Conservation (phyloP, 2,329 filamentous ascomycete genomes). For the Tolypocladium ophioglossoides region DNA sequence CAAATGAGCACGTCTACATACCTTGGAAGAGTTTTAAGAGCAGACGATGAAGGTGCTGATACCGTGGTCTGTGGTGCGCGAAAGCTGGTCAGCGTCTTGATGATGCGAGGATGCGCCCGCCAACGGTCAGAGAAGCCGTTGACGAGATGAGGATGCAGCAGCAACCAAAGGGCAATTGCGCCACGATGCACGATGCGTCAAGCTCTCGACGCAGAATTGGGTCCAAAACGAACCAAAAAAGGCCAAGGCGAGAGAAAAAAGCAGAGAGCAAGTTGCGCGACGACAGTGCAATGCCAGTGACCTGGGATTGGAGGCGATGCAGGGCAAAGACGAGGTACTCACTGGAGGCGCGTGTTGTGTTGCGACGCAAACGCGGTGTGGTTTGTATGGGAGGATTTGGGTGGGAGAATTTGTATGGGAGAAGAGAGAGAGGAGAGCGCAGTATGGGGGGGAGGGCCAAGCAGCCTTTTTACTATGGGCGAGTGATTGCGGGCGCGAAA, state of each 20-base stretch:
- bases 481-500: slow-evolving; percentile 45
- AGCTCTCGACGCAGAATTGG: background rate
- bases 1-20: slow-evolving; percentile 20
- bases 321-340: slow-evolving; percentile 37
- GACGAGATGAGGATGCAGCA: background rate
- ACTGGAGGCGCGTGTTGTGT: slow-evolving; percentile 33
- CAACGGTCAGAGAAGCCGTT: background rate
- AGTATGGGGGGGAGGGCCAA: slow-evolving; percentile 44
- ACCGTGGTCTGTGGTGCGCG: slow-evolving; percentile 5
- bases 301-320: slow-evolving; percentile 21
- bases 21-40: slow-evolving; percentile 16
- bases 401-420: slow-evolving; percentile 52
- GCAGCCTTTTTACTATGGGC: slow-evolving; percentile 55
- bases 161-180: background rate
- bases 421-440: slow-evolving; percentile 34
- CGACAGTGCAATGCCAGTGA: slow-evolving; percentile 9
- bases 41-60: slow-evolving; percentile 14
- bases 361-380: slow-evolving; percentile 29
- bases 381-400: slow-evolving; percentile 43
- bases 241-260: slow-evolving; percentile 8
- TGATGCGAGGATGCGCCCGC: slow-evolving; percentile 1
- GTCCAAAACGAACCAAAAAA: slow-evolving; percentile 4
- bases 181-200: slow-evolving; percentile 8
- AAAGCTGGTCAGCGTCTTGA: slow-evolving; percentile 7
- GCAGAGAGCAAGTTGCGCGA: slow-evolving; percentile 4